These are phyloP conservation scores for Coemansia nantahalensis DNA, from an alignment of 192 early-diverging fungal species.

Conservation along the genomic window DNA sequence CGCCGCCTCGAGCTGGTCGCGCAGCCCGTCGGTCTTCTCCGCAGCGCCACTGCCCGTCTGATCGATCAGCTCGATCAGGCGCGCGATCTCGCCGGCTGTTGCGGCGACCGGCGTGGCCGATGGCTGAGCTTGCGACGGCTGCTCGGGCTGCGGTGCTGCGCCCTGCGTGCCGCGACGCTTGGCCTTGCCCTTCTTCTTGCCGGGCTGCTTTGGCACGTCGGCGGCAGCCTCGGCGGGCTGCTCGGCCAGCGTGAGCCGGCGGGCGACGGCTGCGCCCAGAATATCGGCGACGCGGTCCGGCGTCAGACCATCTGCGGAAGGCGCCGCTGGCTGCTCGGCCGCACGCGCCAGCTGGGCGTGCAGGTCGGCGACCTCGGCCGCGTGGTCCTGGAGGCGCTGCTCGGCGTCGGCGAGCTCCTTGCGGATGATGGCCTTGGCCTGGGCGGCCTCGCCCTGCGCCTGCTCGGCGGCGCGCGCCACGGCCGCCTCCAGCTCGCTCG, in stretches of 20 bases:
- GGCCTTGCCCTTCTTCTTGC: constrained; percentile 38
- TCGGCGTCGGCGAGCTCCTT: constrained; percentile 23
- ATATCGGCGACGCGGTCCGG: constrained; percentile 22
- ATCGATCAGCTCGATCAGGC: constrained; percentile 33
- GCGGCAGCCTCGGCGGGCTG: background rate
- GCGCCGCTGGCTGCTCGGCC: background rate
- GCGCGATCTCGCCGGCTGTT: constrained; percentile 20
- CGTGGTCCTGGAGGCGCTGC: constrained; percentile 7
- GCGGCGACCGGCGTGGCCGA: constrained; percentile 1
- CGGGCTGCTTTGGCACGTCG: constrained; percentile 1
- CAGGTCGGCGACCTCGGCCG: background rate
- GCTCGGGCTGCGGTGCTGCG: too few species aligned
- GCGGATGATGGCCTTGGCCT: constrained; percentile 33
- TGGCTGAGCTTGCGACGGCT: constrained; percentile 17
- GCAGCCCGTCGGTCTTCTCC: constrained; percentile 3
- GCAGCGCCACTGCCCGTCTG: background rate
- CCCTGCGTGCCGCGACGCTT: constrained; percentile 28
- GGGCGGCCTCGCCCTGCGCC: constrained; percentile 12
- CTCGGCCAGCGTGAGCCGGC: constrained; percentile 7
- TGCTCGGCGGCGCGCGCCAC: constrained; percentile 8
- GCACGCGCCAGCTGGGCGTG: constrained; percentile 1
- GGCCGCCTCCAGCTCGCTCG: constrained; percentile 17
- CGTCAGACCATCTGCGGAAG: constrained; percentile 3
- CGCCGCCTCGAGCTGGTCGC: constrained; percentile 4
- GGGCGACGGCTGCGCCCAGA: constrained; percentile 23